Evolutionary conservation across 371 early-diverging fungal species (phyloP).

Genomic region (Catenaria anguillulae): DNA sequence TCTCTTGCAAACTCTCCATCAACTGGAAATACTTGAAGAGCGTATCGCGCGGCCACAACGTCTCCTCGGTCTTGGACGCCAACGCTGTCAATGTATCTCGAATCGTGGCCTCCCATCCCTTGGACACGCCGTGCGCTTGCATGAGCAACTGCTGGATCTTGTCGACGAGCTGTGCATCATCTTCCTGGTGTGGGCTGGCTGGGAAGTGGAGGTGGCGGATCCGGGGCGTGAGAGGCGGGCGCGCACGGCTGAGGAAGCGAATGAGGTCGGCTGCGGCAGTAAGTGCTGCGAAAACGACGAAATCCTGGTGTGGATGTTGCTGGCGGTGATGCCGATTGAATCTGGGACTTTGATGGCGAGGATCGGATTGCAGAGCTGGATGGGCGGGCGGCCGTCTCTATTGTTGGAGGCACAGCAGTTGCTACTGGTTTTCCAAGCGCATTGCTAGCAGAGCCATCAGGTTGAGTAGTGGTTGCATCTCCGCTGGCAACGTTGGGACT

Average conservation of each 20-base stretch:
- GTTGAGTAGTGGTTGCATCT: neutral
- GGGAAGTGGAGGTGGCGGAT: neutral
- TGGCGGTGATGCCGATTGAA: too few relatives aligned
- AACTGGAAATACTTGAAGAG: conserved; percentile 14
- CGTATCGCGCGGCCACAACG: conserved; percentile 14
- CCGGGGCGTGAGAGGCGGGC: neutral
- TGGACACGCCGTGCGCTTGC: conserved; percentile 1
- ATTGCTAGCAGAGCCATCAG: too few relatives aligned
- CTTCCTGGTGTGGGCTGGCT: neutral
- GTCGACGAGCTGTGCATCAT: neutral
- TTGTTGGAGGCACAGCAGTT: too few relatives aligned
- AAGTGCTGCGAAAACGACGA: too few relatives aligned
- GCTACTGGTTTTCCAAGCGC: too few relatives aligned
- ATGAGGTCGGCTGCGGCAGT: neutral
- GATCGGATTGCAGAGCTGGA: too few relatives aligned
- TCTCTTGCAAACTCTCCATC: conserved; percentile 14
- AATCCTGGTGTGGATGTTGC: too few relatives aligned
- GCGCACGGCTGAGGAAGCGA: neutral
- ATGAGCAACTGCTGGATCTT: neutral
- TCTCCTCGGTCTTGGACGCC: conserved; percentile 8
- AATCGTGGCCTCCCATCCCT: conserved; percentile 11
- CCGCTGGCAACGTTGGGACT: neutral
- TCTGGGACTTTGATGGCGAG: too few relatives aligned
- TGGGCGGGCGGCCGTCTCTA: too few relatives aligned
- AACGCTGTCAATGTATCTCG: conserved; percentile 6